Evolutionary conservation across 2,329 filamentous ascomycete species (phyloP).

Genomic region (Neofusicoccum parvum): DNA sequence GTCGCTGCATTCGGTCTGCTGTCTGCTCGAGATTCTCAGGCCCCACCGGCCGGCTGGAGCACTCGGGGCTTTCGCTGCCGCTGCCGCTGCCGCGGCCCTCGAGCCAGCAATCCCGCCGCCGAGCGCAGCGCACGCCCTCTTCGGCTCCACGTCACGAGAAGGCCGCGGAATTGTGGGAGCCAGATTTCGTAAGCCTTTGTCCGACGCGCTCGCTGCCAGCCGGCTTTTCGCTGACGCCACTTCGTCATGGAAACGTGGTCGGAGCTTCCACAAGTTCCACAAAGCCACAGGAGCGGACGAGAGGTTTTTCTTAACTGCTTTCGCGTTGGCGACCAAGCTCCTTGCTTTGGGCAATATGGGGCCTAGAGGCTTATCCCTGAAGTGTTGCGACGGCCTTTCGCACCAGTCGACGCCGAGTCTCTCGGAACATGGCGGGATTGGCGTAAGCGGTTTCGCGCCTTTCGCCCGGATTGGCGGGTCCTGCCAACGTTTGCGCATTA

Average conservation of each 20-base stretch:
- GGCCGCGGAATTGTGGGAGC: not conserved
- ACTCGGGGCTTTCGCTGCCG: not conserved
- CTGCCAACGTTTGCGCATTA: not conserved
- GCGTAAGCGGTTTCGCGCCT: not conserved
- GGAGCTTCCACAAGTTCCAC: slow-evolving; percentile 11
- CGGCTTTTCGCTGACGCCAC: slow-evolving; percentile 3
- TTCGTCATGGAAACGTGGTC: slow-evolving; percentile 19
- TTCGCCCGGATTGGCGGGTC: slow-evolving; percentile 10
- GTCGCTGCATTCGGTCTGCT: not conserved
- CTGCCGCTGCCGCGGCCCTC: not conserved
- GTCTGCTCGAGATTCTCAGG: not conserved
- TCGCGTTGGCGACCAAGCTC: not conserved
- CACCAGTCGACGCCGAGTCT: slow-evolving; percentile 3
- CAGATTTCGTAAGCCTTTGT: slow-evolving; percentile 4
- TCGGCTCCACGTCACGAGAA: not conserved
- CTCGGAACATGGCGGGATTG: slow-evolving; percentile 1
- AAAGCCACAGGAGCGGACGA: slow-evolving; percentile 2
- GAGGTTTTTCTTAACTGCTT: not conserved
- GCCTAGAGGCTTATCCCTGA: not conserved
- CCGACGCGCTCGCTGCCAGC: not conserved
- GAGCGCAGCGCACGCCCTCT: not conserved
- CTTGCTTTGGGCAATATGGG: slow-evolving; percentile 6
- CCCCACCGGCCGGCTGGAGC: slow-evolving; percentile 1
- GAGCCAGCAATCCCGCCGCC: not conserved
- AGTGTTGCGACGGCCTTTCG: slow-evolving; percentile 5